Percentiles rank a stretch among this genome's conserved stretches.
phyloP scores from a whole-genome alignment of 2,329 filamentous ascomycete genomes.

The Pseudogymnoascus verrucosus region DNA sequence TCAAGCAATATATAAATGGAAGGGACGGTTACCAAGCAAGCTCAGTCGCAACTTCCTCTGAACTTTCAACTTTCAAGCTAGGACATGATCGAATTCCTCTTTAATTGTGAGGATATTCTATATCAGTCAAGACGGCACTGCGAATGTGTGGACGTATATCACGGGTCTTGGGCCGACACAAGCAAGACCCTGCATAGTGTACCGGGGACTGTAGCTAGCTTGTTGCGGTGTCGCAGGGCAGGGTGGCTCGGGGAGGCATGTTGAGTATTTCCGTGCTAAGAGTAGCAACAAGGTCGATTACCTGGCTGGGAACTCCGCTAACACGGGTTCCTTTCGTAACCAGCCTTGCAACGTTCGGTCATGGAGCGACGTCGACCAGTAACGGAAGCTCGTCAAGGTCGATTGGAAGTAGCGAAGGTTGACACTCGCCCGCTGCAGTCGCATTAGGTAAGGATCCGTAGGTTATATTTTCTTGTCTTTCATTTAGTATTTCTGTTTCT shows the following conservation, averaged over 20 bases:
- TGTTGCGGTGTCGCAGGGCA: background rate
- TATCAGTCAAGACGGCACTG: background rate
- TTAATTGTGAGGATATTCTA: background rate
- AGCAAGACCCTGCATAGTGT: background rate
- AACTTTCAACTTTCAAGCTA: too few species aligned
- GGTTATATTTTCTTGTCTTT: too few species aligned
- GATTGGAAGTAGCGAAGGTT: too few species aligned
- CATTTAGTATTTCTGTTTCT: too few species aligned
- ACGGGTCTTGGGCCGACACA: background rate
- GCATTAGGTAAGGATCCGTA: too few species aligned
- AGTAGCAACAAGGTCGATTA: background rate
- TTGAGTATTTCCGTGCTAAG: background rate
- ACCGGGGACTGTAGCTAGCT: background rate
- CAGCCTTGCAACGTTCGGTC: background rate
- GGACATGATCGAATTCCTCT: background rate
- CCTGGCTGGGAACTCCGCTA: background rate
- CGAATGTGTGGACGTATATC: background rate
- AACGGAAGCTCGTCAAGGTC: too few species aligned
- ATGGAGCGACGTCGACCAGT: too few species aligned
- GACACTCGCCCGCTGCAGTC: too few species aligned
- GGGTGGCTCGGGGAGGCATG: background rate
- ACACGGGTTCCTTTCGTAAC: background rate
- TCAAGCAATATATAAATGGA: background rate
- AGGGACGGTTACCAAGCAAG: background rate
- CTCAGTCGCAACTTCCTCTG: background rate